A percentile compares a stretch with the other conserved stretches of the same genome.
Evolutionary conservation across 2,329 filamentous ascomycete genomes (phyloP).

Genomic region (Aspergillus luchuensis): DNA sequence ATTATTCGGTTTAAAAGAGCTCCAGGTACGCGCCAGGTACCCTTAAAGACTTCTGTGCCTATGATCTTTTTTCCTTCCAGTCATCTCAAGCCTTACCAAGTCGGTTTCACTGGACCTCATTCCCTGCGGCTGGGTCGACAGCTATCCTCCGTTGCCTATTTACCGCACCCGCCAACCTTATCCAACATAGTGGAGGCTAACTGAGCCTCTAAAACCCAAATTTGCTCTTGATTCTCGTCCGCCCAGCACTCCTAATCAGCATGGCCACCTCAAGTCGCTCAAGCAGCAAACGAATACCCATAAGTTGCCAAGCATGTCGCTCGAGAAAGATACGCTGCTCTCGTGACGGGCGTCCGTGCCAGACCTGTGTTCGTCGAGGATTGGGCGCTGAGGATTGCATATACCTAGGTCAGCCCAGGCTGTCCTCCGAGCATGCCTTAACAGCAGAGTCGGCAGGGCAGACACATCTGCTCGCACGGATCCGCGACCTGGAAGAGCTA

Average conservation of each 20-base stretch:
- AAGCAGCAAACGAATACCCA: conserved; percentile 39
- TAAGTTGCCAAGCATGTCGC: conserved; percentile 46
- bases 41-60: neutral
- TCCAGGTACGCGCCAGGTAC: neutral
- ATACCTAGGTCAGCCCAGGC: conserved; percentile 39
- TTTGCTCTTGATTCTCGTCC: neutral
- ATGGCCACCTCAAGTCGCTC: conserved; percentile 31
- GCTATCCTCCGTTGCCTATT: neutral
- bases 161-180: neutral
- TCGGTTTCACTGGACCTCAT: too few relatives aligned
- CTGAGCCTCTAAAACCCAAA: neutral
- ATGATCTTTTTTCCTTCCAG: neutral
- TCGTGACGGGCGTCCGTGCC: conserved; percentile 42
- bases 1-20: neutral
- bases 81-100: neutral
- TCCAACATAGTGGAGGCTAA: neutral
- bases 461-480: conserved; percentile 36
- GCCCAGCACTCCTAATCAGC: neutral
- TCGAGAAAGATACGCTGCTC: conserved; percentile 44
- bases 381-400: conserved; percentile 41
- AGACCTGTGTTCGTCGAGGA: conserved; percentile 43
- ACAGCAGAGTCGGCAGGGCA: conserved; percentile 29
- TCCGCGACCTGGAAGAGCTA: conserved; percentile 39
- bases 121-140: neutral
- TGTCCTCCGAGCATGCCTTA: conserved; percentile 30